Conservation (phyloP, 495 filamentous ascomycete species). For the Podospora pseudocomata region DNA sequence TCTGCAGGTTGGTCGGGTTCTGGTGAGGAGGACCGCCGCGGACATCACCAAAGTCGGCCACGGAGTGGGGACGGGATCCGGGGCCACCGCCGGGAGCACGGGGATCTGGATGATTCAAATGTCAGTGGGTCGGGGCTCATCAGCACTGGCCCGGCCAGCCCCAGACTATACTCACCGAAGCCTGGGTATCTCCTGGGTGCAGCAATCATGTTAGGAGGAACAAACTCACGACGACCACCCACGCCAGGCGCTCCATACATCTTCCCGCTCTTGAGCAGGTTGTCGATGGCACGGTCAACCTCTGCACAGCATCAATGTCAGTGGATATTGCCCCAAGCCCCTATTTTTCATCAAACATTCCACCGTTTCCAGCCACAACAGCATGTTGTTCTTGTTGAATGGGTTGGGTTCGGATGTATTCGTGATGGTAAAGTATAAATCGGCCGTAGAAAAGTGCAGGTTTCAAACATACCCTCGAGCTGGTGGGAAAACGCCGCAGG, state of each 20-base stretch:
- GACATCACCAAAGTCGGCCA: constrained; percentile 69
- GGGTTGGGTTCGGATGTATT: background rate
- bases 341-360: background rate
- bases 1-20: constrained; percentile 72
- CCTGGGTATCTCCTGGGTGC: constrained; percentile 56
- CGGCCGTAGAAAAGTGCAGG: constrained; percentile 1
- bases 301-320: constrained; percentile 51
- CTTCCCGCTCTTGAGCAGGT: constrained; percentile 93
- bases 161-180: constrained; percentile 45
- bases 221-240: constrained; percentile 73
- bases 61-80: constrained; percentile 70
- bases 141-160: constrained; percentile 27
- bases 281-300: constrained; percentile 93
- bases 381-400: background rate
- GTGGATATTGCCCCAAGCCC: background rate
- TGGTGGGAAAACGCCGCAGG: constrained; percentile 78
- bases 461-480: constrained; percentile 76
- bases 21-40: constrained; percentile 62
- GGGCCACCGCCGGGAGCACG: constrained; percentile 37
- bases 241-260: constrained; percentile 64
- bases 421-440: background rate
- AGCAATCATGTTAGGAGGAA: constrained; percentile 56
- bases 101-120: constrained; percentile 34
- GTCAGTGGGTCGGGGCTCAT: constrained; percentile 28
- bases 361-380: background rate